A percentile compares a stretch with the other conserved stretches of the same genome.
phyloP scores from a whole-genome alignment of 345 rosid genomes.

The Brassica rapa region DNA sequence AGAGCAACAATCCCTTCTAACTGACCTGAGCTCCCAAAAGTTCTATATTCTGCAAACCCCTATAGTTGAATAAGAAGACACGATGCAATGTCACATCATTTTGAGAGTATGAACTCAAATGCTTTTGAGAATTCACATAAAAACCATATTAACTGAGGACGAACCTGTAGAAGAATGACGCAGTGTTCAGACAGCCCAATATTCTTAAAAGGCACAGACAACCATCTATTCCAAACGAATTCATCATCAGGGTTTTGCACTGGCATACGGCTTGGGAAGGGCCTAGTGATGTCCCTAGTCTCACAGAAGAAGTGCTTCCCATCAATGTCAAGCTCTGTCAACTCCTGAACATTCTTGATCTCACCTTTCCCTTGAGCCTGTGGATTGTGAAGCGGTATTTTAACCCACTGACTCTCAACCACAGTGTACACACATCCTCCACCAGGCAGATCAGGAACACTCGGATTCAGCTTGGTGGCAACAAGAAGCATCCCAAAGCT shows the following conservation, averaged over 20 bases:
- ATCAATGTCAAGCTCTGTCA: constrained; percentile 87
- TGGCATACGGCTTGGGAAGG: constrained; percentile 84
- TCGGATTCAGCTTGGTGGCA: constrained; percentile 73
- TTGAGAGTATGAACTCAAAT: background rate
- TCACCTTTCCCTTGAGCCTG: constrained; percentile 90
- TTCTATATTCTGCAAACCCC: constrained; percentile 98
- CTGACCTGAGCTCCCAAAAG: constrained; percentile 91
- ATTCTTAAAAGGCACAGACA: constrained; percentile 68
- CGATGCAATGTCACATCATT: background rate
- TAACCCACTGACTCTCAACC: constrained; percentile 85
- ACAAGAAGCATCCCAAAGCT: constrained; percentile 78
- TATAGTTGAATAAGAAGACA: constrained; percentile 52
- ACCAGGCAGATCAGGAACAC: constrained; percentile 81
- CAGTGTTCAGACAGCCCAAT: constrained; percentile 72
- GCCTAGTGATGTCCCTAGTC: constrained; percentile 81
- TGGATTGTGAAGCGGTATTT: constrained; percentile 74
- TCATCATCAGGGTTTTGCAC: constrained; percentile 78
- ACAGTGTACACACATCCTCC: constrained; percentile 92
- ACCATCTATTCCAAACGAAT: constrained; percentile 96
- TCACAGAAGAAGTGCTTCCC: constrained; percentile 96
- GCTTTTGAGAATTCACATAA: background rate
- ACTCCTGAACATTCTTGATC: constrained; percentile 77
- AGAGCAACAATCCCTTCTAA: constrained; percentile 89
- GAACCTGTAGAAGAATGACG: constrained; percentile 93
- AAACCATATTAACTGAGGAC: constrained; percentile 3